These are phyloP conservation scores for Citrus sp. DNA, from an alignment of 345 rosid species.

Conservation along the genomic window DNA sequence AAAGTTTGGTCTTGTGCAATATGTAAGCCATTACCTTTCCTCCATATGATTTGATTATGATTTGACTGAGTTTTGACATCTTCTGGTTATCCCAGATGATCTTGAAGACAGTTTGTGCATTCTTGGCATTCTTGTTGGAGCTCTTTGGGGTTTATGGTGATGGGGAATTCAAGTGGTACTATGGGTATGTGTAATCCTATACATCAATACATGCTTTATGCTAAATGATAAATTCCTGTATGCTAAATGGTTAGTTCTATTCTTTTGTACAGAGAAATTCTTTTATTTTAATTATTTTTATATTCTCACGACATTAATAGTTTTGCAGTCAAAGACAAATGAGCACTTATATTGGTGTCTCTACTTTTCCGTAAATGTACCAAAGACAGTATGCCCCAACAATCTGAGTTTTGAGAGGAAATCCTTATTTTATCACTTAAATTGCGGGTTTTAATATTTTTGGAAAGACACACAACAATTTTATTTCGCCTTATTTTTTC, in stretches of 20 bases:
- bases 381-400: background rate
- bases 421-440: background rate
- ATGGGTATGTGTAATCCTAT: slow-evolving; percentile 48
- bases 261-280: background rate
- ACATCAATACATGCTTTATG: background rate
- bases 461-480: background rate
- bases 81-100: slow-evolving; percentile 61
- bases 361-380: background rate
- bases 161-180: slow-evolving; percentile 83
- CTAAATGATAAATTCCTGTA: background rate
- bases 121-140: slow-evolving; percentile 67
- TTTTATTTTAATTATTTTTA: background rate
- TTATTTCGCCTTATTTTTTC: background rate
- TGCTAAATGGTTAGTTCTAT: background rate
- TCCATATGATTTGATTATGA: background rate
- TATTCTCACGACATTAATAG: background rate
- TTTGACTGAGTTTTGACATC: slow-evolving; percentile 8
- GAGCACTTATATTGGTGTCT: background rate
- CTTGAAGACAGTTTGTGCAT: slow-evolving; percentile 77
- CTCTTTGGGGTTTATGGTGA: slow-evolving; percentile 71
- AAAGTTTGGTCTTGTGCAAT: slow-evolving; percentile 81
- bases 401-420: background rate
- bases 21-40: slow-evolving; percentile 42
- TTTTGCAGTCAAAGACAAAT: background rate
- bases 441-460: background rate